Base-by-base conservation (phyloP, 345 rosid species). In the Carallia pectinifolia region DNA sequence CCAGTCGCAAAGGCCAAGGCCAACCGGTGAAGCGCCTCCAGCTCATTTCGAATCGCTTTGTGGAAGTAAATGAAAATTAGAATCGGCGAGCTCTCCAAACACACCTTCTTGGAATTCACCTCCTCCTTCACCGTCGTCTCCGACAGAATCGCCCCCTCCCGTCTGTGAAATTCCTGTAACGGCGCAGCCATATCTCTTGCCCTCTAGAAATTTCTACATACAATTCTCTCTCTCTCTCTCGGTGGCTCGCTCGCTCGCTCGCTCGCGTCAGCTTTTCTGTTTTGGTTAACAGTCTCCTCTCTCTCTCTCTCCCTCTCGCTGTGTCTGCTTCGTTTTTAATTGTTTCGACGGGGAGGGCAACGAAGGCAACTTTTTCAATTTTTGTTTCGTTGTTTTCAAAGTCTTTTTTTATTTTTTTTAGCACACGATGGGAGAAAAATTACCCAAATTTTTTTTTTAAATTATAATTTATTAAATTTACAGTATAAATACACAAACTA, bases 41-140 rank as follows among this genome's bases (percentile, higher is more conserved):
- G 87, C 78, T 88, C 93, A 29, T 81, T 81, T 77, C 84, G 72
- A 61, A 88, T 86, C 48, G 93, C 93, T 67, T 88, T 88, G 64
- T 88, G 93, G 77, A 88, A 86, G 78, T 84, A 88, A 27, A 84
- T 73, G 70, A 88, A 88, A 63, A 86, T 84, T 50, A 88, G 86
- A 48, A 88, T 88, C 4, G 93, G 93, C 34, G 93, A 88, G 60
- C 79, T 88, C 66, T 44, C 17, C 16, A 44, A 44, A 13, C 50
- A 44, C 50, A 44, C 50, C 4, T 44, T 15, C 50, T 44, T 5
- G 50, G 50, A 10, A 44, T 71, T 63, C 37, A 80, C 79, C 48
- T 83, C 68, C 68, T 70, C 50, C 7, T 84, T 63, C 56, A 70
- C 68, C 6, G 71, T 65, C 34, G 88, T 34, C 33, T 71, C 80